phyloP scores from a whole-genome alignment of 176 grass and related monocot genomes.

The Secale cereale region DNA sequence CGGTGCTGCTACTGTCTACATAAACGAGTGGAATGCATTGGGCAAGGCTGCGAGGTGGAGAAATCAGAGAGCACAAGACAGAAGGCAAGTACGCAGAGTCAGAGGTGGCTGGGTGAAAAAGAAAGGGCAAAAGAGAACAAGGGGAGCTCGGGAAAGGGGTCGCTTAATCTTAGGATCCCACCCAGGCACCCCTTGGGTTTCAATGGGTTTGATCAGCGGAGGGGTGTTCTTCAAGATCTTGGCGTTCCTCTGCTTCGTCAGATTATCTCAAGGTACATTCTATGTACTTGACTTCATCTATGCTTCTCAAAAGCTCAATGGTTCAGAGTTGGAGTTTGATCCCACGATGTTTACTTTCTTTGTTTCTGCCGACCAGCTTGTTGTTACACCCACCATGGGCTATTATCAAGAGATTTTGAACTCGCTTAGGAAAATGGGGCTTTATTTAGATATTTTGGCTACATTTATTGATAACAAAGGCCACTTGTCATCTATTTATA shows the following conservation, averaged over 20 bases:
- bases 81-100: constrained; percentile 21
- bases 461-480: background rate
- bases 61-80: constrained; percentile 15
- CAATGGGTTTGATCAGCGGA: constrained; percentile 51
- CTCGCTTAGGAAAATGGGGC: background rate
- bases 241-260: constrained; percentile 41
- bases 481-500: background rate
- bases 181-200: background rate
- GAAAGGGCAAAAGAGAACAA: background rate
- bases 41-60: constrained; percentile 8
- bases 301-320: background rate
- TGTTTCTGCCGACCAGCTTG: background rate
- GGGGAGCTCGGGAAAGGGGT: background rate
- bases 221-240: constrained; percentile 39
- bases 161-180: background rate
- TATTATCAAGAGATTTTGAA: constrained; percentile 15
- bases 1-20: constrained; percentile 30
- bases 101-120: constrained; percentile 23
- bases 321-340: constrained; percentile 1
- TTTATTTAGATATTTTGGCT: background rate
- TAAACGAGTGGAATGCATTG: constrained; percentile 29
- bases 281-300: background rate
- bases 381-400: background rate
- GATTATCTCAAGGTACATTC: constrained; percentile 52
- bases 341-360: background rate